Conservation (phyloP, 2,329 filamentous ascomycete species). For the Hypoxylon sp. region DNA sequence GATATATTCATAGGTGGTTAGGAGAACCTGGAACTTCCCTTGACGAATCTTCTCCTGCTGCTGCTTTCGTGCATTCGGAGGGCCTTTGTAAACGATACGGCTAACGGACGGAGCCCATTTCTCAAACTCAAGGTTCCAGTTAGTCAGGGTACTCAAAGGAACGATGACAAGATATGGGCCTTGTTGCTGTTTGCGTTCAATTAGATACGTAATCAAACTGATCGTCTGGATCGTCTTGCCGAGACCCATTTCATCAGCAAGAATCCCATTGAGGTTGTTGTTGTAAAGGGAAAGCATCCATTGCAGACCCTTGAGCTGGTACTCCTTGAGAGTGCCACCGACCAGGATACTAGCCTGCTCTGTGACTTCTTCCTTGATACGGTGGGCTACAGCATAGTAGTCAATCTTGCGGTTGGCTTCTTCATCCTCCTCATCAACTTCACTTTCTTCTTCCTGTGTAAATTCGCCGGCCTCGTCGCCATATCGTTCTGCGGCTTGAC, state of each 20-base stretch:
- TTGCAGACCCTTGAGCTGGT: slow-evolving; percentile 97
- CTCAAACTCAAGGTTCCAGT: slow-evolving; percentile 99
- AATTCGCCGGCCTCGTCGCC: slow-evolving; percentile 71
- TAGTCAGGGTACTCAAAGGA: slow-evolving; percentile 94
- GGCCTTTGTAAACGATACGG: slow-evolving; percentile 96
- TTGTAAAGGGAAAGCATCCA: slow-evolving; percentile 99
- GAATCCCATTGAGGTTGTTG: slow-evolving; percentile 99
- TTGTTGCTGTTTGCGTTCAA: slow-evolving; percentile 92
- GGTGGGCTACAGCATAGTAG: slow-evolving; percentile 98
- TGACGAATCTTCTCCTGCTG: slow-evolving; percentile 95
- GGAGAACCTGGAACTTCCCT: slow-evolving; percentile 93
- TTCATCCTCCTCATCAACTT: slow-evolving; percentile 78
- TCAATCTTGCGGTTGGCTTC: slow-evolving; percentile 86
- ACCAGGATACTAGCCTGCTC: slow-evolving; percentile 88
- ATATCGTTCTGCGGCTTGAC: slow-evolving; percentile 83
- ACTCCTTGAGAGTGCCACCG: slow-evolving; percentile 94
- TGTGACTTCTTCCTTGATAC: slow-evolving; percentile 91
- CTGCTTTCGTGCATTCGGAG: slow-evolving; percentile 87
- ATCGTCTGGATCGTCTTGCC: slow-evolving; percentile 99
- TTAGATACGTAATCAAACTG: slow-evolving; percentile 95
- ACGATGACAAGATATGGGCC: slow-evolving; percentile 98
- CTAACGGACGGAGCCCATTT: slow-evolving; percentile 94
- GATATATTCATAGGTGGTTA: slow-evolving; percentile 99
- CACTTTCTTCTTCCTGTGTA: slow-evolving; percentile 74
- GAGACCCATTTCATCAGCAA: slow-evolving; percentile 99